These are phyloP conservation scores for Castanea crenata DNA, from an alignment of 306 rosid species.

Conservation along the genomic window DNA sequence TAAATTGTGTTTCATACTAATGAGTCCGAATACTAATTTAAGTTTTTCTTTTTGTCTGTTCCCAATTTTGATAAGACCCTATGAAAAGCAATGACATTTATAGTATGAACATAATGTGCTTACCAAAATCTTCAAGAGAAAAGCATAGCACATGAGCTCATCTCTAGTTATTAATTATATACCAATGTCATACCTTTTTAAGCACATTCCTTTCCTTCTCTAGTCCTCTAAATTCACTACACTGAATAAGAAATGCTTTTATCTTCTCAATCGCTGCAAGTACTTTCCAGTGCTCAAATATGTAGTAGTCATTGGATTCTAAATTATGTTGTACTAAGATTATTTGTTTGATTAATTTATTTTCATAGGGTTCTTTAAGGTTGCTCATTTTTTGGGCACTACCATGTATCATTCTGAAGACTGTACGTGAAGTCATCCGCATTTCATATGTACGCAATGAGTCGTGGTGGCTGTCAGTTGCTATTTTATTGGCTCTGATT, in stretches of 20 bases:
- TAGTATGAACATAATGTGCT: not conserved
- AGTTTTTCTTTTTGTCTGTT: not conserved
- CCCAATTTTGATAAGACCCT: not conserved
- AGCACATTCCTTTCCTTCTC: not conserved
- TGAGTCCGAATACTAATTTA: not conserved
- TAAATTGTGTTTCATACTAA: not conserved
- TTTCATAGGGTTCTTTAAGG: conserved; percentile 51
- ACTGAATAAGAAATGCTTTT: not conserved
- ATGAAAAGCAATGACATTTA: not conserved
- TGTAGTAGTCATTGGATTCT: not conserved
- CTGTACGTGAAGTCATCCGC: conserved; percentile 52
- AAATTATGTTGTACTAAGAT: not conserved
- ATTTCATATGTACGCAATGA: conserved; percentile 35
- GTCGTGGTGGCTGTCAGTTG: conserved; percentile 56
- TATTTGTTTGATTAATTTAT: not conserved
- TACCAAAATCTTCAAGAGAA: not conserved
- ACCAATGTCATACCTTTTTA: not conserved
- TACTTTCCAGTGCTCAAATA: not conserved
- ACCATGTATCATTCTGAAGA: conserved; percentile 61
- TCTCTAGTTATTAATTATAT: not conserved
- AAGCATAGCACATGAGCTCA: not conserved
- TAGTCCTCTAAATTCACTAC: not conserved
- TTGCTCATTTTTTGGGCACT: conserved; percentile 59
- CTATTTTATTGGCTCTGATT: conserved; percentile 41
- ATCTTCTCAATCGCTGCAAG: not conserved